Conservation (phyloP, 371 early-diverging fungal genomes). For the Gilbertella persicaria region DNA sequence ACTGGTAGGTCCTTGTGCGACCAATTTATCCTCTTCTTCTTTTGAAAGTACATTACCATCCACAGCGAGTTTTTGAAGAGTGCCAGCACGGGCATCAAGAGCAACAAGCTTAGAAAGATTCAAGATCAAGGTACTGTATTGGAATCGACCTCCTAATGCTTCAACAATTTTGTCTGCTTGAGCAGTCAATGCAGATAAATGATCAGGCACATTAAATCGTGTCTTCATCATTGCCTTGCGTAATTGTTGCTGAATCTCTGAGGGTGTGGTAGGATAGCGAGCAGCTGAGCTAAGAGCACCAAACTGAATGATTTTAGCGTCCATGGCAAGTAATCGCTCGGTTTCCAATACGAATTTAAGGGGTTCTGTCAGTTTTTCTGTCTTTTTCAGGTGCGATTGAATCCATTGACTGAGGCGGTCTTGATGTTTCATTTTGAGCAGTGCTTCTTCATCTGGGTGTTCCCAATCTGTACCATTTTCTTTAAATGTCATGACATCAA, state of each 20-base stretch:
- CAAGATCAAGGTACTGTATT: conserved; percentile 37
- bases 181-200: conserved; percentile 19
- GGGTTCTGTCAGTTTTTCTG: conserved; percentile 22
- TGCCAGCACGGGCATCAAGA: conserved; percentile 29
- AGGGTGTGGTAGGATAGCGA: conserved; percentile 26
- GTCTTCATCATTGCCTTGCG: conserved; percentile 34
- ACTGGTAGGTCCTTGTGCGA: background rate
- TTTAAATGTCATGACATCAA: conserved; percentile 42
- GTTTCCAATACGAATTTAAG: conserved; percentile 28
- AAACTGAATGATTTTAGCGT: conserved; percentile 37
- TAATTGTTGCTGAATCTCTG: conserved; percentile 26
- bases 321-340: conserved; percentile 18
- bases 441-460: conserved; percentile 19
- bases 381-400: conserved; percentile 14
- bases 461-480: conserved; percentile 41
- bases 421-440: conserved; percentile 1
- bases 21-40: background rate
- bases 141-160: conserved; percentile 35
- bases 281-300: conserved; percentile 46
- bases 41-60: conserved; percentile 11
- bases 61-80: conserved; percentile 15
- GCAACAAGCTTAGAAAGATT: conserved; percentile 34
- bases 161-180: conserved; percentile 27
- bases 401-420: conserved; percentile 8
- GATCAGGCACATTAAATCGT: conserved; percentile 37